Evolutionary conservation across 371 early-diverging fungal species (phyloP), one percentile per base, ranked within the genome.

Genomic region (Mucor velutinosus): DNA sequence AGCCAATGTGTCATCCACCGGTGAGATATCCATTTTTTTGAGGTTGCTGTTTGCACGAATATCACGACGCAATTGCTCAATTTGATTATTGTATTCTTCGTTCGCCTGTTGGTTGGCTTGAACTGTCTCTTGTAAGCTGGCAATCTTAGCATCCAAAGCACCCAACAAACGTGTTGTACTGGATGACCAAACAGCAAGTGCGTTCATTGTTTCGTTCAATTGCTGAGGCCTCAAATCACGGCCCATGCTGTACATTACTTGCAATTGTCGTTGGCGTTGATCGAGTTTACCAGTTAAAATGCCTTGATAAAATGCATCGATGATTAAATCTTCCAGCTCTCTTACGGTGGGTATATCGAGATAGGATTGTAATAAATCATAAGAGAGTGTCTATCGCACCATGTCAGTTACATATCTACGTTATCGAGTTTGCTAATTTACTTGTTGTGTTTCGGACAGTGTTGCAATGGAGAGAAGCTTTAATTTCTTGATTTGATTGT

Each of bases 251-350:
- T 82, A 87, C 70, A 92, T 91, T 4, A 95, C 89, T 67, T 90
- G 88, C n/a, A 95, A 69, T 62, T 86, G 87, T 53, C 87, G 84
- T 65, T 83, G 75, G 43, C 87, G 87, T 72, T 95, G 95, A 75
- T 95, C 95, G 43, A 95, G 77, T 78, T 90, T 93, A 27, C 93
- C 95, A 17, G 78, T 79, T 55, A 95, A 71, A 3, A 95, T 72
- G 53, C 87, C 89, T 64, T 92, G 88, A 69, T 94, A 94, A 43
- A 95, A 89, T 29, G 92, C 91, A 58, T 93, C 93, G 68, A 95
- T 95, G 68, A 94, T 87, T 64, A 94, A 75, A 76, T 94, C 94
- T 69, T 95, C 95, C 39, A 95, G 78, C 58, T 90, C 90, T 35
- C 94, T 87, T 12, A 94, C 87, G 47, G 88, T 92, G 39, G 87